These are phyloP conservation scores for Suillus variegatus DNA, from an alignment of 768 basidiomycete genomes.

Conservation along the genomic window DNA sequence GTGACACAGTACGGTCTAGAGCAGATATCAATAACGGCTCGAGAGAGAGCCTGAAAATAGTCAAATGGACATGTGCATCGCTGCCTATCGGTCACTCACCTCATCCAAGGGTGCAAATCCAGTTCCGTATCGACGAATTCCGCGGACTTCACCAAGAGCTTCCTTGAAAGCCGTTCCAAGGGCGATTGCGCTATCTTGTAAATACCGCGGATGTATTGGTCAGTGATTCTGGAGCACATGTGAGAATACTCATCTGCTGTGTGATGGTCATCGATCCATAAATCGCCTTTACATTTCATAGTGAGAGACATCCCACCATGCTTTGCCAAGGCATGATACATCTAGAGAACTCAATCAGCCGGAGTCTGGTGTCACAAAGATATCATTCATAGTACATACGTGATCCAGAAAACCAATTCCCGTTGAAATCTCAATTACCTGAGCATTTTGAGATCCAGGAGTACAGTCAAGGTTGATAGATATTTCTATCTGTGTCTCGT, in stretches of 20 bases:
- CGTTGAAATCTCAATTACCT: conserved; percentile 83
- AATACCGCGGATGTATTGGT: conserved; percentile 7
- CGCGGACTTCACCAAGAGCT: conserved; percentile 91
- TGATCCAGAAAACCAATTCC: conserved; percentile 99
- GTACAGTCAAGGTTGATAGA: conserved; percentile 78
- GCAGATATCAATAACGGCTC: conserved; percentile 98
- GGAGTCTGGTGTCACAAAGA: background rate
- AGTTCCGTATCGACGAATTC: conserved; percentile 93
- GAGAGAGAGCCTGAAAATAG: conserved; percentile 74
- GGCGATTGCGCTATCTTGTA: conserved; percentile 89
- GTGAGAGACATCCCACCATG: conserved; percentile 92
- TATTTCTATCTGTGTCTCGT: conserved; percentile 89
- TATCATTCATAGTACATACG: conserved; percentile 55
- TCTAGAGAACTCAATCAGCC: conserved; percentile 48
- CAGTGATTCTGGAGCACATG: conserved; percentile 9
- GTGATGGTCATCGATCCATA: conserved; percentile 99
- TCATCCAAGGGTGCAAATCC: conserved; percentile 98
- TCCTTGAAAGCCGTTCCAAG: conserved; percentile 90
- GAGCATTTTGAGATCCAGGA: conserved; percentile 59
- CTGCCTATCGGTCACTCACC: conserved; percentile 45
- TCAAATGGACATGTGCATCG: conserved; percentile 3
- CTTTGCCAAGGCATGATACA: conserved; percentile 97
- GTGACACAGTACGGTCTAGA: conserved; percentile 95
- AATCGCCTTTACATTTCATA: conserved; percentile 91
- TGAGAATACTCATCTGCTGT: conserved; percentile 84